Percentiles rank a stretch among this genome's conserved stretches.
phyloP scores from a whole-genome alignment of 2,329 filamentous ascomycete species.

The Lasiodiplodia citricola region DNA sequence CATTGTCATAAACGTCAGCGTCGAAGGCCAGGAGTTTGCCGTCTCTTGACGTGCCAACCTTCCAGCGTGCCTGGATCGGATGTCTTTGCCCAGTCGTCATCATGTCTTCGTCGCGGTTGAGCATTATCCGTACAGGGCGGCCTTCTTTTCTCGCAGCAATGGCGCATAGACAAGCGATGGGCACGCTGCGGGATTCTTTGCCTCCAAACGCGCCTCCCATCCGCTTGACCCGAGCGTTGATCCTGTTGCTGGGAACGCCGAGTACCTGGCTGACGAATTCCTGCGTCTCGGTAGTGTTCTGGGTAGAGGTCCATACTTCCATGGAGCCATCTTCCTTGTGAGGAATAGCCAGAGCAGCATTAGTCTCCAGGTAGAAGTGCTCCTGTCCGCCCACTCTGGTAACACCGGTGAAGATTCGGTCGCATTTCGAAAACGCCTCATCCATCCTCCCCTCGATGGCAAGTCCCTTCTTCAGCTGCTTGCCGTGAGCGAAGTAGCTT shows the following conservation, averaged over 20 bases:
- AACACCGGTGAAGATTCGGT: conserved; percentile 82
- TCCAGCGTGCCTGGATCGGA: conserved; percentile 88
- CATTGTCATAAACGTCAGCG: conserved; percentile 88
- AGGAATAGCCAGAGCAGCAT: conserved; percentile 81
- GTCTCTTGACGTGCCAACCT: conserved; percentile 87
- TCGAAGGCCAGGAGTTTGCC: conserved; percentile 92
- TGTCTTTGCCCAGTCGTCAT: conserved; percentile 87
- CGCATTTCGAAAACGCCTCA: conserved; percentile 74
- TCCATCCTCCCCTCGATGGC: conserved; percentile 60
- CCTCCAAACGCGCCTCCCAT: conserved; percentile 93
- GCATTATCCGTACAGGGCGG: conserved; percentile 86
- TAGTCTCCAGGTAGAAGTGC: conserved; percentile 95
- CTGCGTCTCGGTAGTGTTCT: conserved; percentile 48
- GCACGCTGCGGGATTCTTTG: conserved; percentile 86
- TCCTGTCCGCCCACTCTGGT: conserved; percentile 92
- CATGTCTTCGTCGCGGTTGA: conserved; percentile 96
- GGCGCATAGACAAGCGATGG: conserved; percentile 81
- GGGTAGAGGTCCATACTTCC: conserved; percentile 70
- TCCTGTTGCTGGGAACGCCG: conserved; percentile 82
- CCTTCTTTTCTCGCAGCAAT: conserved; percentile 83
- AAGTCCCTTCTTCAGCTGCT: conserved; percentile 78
- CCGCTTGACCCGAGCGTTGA: conserved; percentile 87
- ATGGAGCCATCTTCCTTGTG: conserved; percentile 92
- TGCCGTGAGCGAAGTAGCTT: conserved; percentile 82
- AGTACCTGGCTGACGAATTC: conserved; percentile 81